Evolutionary conservation across 2,329 filamentous ascomycete genomes (phyloP), one percentile per base, ranked within the genome.

Genomic region (Anisogramma anomala): DNA sequence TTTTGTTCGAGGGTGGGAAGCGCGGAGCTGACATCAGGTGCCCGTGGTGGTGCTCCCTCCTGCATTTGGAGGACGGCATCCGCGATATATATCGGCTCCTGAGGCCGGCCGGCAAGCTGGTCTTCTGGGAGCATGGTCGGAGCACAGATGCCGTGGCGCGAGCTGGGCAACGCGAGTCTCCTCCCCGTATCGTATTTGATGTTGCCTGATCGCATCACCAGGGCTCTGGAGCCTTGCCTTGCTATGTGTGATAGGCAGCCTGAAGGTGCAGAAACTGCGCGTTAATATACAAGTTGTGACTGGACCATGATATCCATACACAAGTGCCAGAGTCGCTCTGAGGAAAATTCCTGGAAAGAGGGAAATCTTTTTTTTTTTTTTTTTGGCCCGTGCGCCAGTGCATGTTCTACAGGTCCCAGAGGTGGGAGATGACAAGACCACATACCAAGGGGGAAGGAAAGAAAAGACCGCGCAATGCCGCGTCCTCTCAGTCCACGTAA

Each of bases 51-150:
- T 68, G 66, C 51, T 58, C 63, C 3, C 58, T 67, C 3, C 42
- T 48, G 6, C 48, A 60, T 39, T 43, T 49, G 10, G 49, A 49
- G 38, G 48, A 22, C 4, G 53, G 56, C 36, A 52, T 55, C 40
- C 55, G 40, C 47, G 50, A 56, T 42, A 44, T 67, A n/a, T 63
- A 61, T 47, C 58, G 57, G 37, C 48, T 68, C 20, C 47, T 69
- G 31, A 68, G 62, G 46, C 66, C 65, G 0, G 65, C 65, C 1
- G 65, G 65, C 10, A 59, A 56, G 33, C 62, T 68, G 43, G 53
- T 69, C 19, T 67, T 68, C 41, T 68, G 65, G 61, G 66, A 69
- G 46, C 66, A 68, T 42, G 50, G 48, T 35, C 45, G 47, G 38
- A 60, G 48, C 44, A 39, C 41, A 10, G 46, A 59, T 30, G 17